These are phyloP conservation scores for Phoenix dactylifera DNA, from an alignment of 176 grass and related monocot species.

Conservation along the genomic window DNA sequence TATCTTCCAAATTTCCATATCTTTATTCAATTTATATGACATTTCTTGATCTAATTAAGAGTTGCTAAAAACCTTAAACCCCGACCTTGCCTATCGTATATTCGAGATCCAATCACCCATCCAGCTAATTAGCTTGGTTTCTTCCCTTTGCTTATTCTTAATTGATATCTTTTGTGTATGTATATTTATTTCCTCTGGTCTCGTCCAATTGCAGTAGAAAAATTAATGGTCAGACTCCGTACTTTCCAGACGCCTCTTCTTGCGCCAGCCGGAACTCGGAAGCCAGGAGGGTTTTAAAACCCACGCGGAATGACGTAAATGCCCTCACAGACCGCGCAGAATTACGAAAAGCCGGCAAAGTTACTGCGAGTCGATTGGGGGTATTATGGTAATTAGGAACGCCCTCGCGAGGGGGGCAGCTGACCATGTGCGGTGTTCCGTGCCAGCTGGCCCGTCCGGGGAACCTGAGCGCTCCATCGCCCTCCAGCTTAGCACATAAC, in stretches of 20 bases:
- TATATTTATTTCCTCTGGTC: background rate
- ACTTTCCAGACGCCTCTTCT: conserved; percentile 6
- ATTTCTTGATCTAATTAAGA: too few relatives aligned
- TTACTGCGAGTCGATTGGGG: background rate
- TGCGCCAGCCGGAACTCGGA: background rate
- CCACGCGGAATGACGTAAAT: background rate
- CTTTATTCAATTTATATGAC: too few relatives aligned
- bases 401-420: conserved; percentile 6
- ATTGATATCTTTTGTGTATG: background rate
- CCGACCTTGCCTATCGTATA: too few relatives aligned
- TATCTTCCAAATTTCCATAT: too few relatives aligned
- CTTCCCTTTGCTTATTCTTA: too few relatives aligned
- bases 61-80: too few relatives aligned
- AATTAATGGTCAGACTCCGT: conserved; percentile 14
- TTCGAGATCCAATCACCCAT: too few relatives aligned
- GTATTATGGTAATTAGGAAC: background rate
- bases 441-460: conserved; percentile 23
- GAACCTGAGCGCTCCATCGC: conserved; percentile 19
- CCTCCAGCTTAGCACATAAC: conserved; percentile 29
- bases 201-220: conserved; percentile 8
- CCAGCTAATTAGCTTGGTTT: too few relatives aligned
- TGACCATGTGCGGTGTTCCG: conserved; percentile 21
- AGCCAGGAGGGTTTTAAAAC: background rate
- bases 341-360: too few relatives aligned
- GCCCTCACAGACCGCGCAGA: background rate